phyloP scores from a whole-genome alignment of 2,329 filamentous ascomycete species.

The Juglanconis juglandina region DNA sequence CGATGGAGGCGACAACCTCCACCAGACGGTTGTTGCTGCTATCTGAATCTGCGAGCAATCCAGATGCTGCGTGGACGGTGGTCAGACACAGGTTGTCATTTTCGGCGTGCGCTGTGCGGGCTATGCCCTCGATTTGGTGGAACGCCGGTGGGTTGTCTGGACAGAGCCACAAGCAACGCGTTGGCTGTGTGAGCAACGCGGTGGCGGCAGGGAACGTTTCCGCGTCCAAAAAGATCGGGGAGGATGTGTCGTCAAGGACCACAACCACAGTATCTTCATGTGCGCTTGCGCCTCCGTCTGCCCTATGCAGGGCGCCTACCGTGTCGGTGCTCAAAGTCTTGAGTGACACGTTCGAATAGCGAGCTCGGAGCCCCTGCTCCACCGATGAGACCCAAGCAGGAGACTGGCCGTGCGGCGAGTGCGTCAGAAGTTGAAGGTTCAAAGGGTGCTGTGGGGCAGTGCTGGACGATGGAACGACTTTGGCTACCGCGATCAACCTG shows the following conservation, averaged over 20 bases:
- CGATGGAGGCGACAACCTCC: not conserved
- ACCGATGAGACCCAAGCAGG: not conserved
- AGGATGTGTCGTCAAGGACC: not conserved
- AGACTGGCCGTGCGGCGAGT: not conserved
- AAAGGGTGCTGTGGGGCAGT: not conserved
- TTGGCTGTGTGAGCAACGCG: slow-evolving; percentile 7
- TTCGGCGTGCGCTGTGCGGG: slow-evolving; percentile 22
- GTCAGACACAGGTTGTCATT: slow-evolving; percentile 18
- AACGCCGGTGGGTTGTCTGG: slow-evolving; percentile 13
- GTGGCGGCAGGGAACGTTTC: not conserved
- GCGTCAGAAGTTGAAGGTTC: not conserved
- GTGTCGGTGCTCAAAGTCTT: not conserved
- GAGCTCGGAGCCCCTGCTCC: not conserved
- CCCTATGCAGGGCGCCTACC: not conserved
- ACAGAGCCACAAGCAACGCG: slow-evolving; percentile 18
- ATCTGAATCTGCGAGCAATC: not conserved
- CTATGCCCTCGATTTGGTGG: slow-evolving; percentile 20
- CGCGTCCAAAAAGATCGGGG: not conserved
- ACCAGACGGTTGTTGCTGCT: not conserved
- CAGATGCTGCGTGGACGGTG: slow-evolving; percentile 15
- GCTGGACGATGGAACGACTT: not conserved
- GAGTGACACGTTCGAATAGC: not conserved
- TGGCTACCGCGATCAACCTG: not conserved
- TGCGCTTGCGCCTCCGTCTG: no score
- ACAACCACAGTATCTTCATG: not conserved